phyloP scores from a whole-genome alignment of 1,139 yeast species.

The Sugiyamaella pinicola region DNA sequence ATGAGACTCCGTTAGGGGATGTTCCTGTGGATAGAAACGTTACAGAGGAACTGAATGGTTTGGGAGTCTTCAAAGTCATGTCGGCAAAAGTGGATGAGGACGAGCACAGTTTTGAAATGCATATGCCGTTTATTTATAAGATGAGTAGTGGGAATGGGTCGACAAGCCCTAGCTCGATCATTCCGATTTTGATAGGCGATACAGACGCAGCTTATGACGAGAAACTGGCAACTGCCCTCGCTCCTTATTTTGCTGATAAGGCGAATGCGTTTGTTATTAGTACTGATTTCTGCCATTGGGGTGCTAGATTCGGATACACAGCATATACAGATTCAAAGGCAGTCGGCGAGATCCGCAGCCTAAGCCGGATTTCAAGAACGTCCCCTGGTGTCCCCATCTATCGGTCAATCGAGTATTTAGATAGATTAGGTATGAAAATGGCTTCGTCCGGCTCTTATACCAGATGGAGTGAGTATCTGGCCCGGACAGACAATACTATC shows the following conservation, averaged over 20 bases:
- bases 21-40: slow-evolving; percentile 61
- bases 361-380: slow-evolving; percentile 24
- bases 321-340: slow-evolving; percentile 49
- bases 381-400: slow-evolving; percentile 51
- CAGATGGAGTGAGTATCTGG: slow-evolving; percentile 69
- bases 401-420: slow-evolving; percentile 72
- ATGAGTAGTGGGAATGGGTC: slow-evolving; percentile 40
- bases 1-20: slow-evolving; percentile 83
- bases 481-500: slow-evolving; percentile 77
- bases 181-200: slow-evolving; percentile 82
- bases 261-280: slow-evolving; percentile 75
- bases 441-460: slow-evolving; percentile 56
- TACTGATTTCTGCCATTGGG: slow-evolving; percentile 98
- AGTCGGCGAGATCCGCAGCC: slow-evolving; percentile 20
- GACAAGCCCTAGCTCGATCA: slow-evolving; percentile 51
- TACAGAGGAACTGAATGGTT: slow-evolving; percentile 40
- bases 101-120: slow-evolving; percentile 97
- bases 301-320: slow-evolving; percentile 72
- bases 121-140: slow-evolving; percentile 70
- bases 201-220: slow-evolving; percentile 51
- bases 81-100: slow-evolving; percentile 64
- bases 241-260: slow-evolving; percentile 57
- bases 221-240: slow-evolving; percentile 52
- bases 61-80: slow-evolving; percentile 59
- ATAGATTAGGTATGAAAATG: slow-evolving; percentile 66